Evolutionary conservation across 306 rosid genomes (phyloP), one percentile per base, ranked within the genome.

Genomic region (Herpetospermum pedunculosum): DNA sequence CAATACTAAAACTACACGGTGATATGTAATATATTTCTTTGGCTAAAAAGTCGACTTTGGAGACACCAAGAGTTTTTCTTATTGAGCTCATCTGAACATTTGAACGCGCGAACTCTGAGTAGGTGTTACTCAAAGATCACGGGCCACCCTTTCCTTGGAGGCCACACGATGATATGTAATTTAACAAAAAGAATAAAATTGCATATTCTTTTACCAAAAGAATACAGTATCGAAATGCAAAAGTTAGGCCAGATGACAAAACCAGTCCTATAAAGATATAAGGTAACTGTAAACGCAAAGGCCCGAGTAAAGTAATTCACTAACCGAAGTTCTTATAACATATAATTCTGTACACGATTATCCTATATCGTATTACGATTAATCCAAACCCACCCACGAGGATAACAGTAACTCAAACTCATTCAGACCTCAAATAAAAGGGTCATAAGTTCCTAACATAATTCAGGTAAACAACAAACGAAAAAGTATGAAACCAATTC

Each of bases 401-500:
- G n/a, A 65, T 21, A 65, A 65, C 47, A 19, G 47, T 40, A 37
- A 38, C 50, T 65, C 10, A 40, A 37, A 40, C 25, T 26, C 50
- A 40, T 25, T 12, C 49, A 23, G 34, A 41, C 30, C 72, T 40
- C 72, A 65, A 65, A 65, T 65, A 23, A 38, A 65, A 23, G 9
- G 49, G 12, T 57, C 37, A 3, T n/a, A 4, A 62, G 26, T 62
- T 32, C 71, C 19, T 18, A 35, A 63, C 14, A 64, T 19, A 37
- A 25, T 21, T 19, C 43, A 23, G 32, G n/a, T 38, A 37, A 32
- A 29, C 23, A 63, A 52, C 29, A 62, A 70, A 46, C 26, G 28
- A 29, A 29, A 64, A 48, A 16, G 23, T 9, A 70, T 50, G 68
- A 78, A 76, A 4, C n/a, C 41, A 64, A 52, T 76, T 77, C 26